Base-by-base conservation (phyloP, 2,329 filamentous ascomycete genomes). In the Penicillium sp. region DNA sequence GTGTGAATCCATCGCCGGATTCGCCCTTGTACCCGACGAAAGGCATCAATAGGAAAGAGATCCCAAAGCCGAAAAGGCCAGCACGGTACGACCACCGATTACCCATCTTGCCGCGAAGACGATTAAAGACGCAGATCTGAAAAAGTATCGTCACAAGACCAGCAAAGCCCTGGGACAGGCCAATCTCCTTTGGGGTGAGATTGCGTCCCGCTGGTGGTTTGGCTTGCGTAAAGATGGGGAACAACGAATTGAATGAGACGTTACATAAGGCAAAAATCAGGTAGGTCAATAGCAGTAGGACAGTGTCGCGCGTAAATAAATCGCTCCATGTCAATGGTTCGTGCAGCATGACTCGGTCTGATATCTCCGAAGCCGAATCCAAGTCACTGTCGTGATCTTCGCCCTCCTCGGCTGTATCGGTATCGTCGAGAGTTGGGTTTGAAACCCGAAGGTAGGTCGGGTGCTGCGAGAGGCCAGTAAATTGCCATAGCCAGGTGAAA, bases 261-360 rank as follows among this genome's bases (percentile, higher is more conserved):
- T 98, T 98, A 59, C 90, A 88, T 5, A 99, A 82, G 68, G 97
- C 93, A 71, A 98, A 99, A 49, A 98, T 88, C 44, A 97, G 84
- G 69, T 96, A 98, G 0, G 93, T 96, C 52, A 85, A 73, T 6
- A 99, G 83, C 0, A 99, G 83, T 3, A 96, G 79, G 13, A 97
- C 73, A 0, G 92, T 96, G 57, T 95, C 92, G 56, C 87, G 83
- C 68, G 90, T 96, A 50, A 93, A 81, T 1, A 96, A 76, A 50
- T 86, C 80, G 37, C 83, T 83, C 24, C 77, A 79, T 1, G 79
- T 79, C 11, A 87, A 75, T n/a, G 78, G 78, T 54, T 76, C 76
- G 13, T 71, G 70, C 56, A 76, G 73, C n/a, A 80, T 74, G 60
- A 14, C 73, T 61, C 59, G 71, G 69, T 64, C 61, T 65, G 69